Conservation (phyloP, 116 monocot species). For the Dioscorea cayenensis region DNA sequence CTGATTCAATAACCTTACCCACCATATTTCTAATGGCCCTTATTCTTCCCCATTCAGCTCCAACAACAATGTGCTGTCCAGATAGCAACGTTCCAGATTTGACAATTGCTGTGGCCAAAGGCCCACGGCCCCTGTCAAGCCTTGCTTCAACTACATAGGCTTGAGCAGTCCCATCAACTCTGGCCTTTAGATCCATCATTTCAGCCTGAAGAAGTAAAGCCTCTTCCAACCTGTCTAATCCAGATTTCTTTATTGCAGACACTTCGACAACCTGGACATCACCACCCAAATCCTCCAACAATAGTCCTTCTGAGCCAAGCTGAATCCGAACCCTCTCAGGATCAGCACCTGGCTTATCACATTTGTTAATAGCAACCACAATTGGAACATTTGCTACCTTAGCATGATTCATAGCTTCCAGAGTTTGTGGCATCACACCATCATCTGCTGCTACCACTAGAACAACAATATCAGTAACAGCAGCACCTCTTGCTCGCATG, state of each 20-base stretch:
- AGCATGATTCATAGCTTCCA: constrained; percentile 90
- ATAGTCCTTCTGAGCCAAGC: constrained; percentile 76
- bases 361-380: constrained; percentile 97
- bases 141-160: constrained; percentile 98
- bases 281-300: constrained; percentile 91
- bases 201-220: constrained; percentile 95
- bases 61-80: constrained; percentile 81
- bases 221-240: constrained; percentile 90
- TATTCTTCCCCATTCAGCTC: constrained; percentile 86
- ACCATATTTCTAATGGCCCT: constrained; percentile 70
- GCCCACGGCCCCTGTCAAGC: constrained; percentile 80
- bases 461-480: constrained; percentile 94
- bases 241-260: constrained; percentile 55
- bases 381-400: constrained; percentile 79
- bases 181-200: constrained; percentile 89
- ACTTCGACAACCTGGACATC: constrained; percentile 98
- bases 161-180: constrained; percentile 79
- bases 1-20: constrained; percentile 37
- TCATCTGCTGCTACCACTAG: constrained; percentile 99
- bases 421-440: constrained; percentile 98
- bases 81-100: constrained; percentile 69
- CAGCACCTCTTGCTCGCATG: constrained; percentile 98
- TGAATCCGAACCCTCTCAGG: constrained; percentile 86
- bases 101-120: constrained; percentile 89
- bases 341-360: constrained; percentile 85